phyloP scores from a whole-genome alignment of 1,139 yeast genomes.

The Pichia sp. region DNA sequence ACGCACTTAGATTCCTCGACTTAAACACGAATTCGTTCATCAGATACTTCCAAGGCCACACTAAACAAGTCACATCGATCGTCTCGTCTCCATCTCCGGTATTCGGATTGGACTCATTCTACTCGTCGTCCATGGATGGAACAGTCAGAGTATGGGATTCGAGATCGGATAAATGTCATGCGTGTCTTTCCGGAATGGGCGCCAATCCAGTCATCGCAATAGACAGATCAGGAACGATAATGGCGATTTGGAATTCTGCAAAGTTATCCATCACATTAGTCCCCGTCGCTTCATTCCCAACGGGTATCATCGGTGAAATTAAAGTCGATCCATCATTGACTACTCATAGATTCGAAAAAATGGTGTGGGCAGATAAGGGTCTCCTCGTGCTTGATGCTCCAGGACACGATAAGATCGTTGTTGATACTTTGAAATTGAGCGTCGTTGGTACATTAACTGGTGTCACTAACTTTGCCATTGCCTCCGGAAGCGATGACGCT shows the following conservation, averaged over 20 bases:
- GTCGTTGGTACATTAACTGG: constrained; percentile 21
- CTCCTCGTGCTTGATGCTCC: constrained; percentile 16
- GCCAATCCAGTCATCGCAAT: constrained; percentile 49
- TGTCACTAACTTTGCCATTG: constrained; percentile 16
- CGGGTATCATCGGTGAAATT: constrained; percentile 16
- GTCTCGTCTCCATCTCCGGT: constrained; percentile 28
- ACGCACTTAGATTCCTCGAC: constrained; percentile 73
- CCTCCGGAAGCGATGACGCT: constrained; percentile 8
- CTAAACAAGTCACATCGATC: constrained; percentile 65
- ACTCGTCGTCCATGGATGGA: constrained; percentile 67
- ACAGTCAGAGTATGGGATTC: constrained; percentile 89
- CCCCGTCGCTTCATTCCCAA: constrained; percentile 24
- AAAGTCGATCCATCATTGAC: neutral
- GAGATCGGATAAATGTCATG: constrained; percentile 58
- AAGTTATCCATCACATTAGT: constrained; percentile 47
- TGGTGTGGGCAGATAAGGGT: constrained; percentile 14
- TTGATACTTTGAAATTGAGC: constrained; percentile 23
- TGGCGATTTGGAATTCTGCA: constrained; percentile 59
- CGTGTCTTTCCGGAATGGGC: constrained; percentile 41
- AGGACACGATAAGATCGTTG: constrained; percentile 37
- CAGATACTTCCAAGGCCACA: constrained; percentile 87
- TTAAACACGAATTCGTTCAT: constrained; percentile 76
- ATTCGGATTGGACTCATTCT: constrained; percentile 21
- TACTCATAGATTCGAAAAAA: constrained; percentile 10
- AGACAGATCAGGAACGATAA: constrained; percentile 82